Base-by-base conservation (phyloP, 2,329 filamentous ascomycete species). In the Fusarium sp. region DNA sequence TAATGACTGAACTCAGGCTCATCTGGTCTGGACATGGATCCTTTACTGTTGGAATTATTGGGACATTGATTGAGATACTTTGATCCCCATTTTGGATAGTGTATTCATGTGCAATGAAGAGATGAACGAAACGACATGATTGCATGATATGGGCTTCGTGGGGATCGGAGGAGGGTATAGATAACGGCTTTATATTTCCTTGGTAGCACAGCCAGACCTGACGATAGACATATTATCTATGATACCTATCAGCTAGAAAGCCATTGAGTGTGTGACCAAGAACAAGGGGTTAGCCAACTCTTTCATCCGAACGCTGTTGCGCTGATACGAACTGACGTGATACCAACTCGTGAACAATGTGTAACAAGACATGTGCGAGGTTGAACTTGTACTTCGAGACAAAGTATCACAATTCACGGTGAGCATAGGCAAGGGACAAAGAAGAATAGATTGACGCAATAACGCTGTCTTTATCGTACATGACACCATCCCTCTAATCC, bases 401-500 rank as follows among this genome's bases (percentile, higher is more conserved):
- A 17, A 32, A 54, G 27, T 4, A 32, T 32, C 27, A 32, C 6
- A 54, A 12, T 54, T 54, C 27, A 20, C 11, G 27, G 3, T 20
- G 10, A 32, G 4, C 27, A 17, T 20, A 54, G 27, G 27, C 27
- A 38, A 4, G 25, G 57, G 47, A 72, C 52, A 66, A 63, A 66
- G 45, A 66, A 40, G 20, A 66, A 59, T 64, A 63, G 40, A 62
- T 69, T n/a, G 30, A 64, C 37, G 54, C 68, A 59, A 65, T 50
- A 63, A 32, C 54, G 33, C 25, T 56, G 22, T 71, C 63, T 75
- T 61, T 74, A 75, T 75, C 67, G 52, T 75, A 75, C 72, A 75
- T 58, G 40, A 69, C 66, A 52, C 66, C 33, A 56, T 40, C 52
- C 50, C 52, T 65, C 65, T 58, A 63, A 54, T 47, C 47, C 62